Evolutionary conservation across 2,329 filamentous ascomycete genomes (phyloP).

Genomic region (Bretziella fagacearum): DNA sequence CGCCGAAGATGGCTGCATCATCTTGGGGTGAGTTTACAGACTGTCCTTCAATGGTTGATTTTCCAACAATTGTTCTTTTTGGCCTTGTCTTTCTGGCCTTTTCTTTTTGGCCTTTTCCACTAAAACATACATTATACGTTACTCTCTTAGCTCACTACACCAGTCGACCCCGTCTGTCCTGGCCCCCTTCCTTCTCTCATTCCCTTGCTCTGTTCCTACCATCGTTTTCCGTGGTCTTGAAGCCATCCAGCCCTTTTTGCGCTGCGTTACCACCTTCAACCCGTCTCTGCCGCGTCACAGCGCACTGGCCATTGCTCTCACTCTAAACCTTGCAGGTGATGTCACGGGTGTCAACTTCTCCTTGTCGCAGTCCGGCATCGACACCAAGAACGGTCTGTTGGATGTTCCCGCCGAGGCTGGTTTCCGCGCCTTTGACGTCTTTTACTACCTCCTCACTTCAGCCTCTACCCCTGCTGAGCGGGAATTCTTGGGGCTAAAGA

Average conservation of each 20-base stretch:
- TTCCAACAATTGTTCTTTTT: not conserved
- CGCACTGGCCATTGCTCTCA: constrained; percentile 65
- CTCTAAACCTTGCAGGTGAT: constrained; percentile 63
- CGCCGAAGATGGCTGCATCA: constrained; percentile 87
- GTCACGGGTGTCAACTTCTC: constrained; percentile 59
- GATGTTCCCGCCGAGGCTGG: constrained; percentile 64
- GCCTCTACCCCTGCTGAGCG: constrained; percentile 75
- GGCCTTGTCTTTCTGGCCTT: too few relatives aligned
- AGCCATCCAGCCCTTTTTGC: constrained; percentile 69
- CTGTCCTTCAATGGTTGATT: not conserved
- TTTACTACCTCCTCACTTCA: constrained; percentile 91
- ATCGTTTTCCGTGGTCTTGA: constrained; percentile 63
- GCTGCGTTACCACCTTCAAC: constrained; percentile 76
- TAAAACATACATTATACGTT: too few relatives aligned
- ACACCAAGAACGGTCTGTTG: constrained; percentile 64
- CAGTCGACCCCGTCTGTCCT: constrained; percentile 74
- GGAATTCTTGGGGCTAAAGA: constrained; percentile 70
- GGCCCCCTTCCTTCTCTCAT: constrained; percentile 58
- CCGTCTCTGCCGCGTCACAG: constrained; percentile 68
- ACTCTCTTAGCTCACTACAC: constrained; percentile 69
- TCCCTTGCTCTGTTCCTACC: constrained; percentile 64
- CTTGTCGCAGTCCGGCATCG: constrained; percentile 73
- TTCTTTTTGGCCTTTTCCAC: not conserved
- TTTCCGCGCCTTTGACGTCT: constrained; percentile 88
- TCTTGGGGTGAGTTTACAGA: constrained; percentile 53